Evolutionary conservation across 2,329 filamentous ascomycete genomes (phyloP).

Genomic region (Fusarium mexicanum): DNA sequence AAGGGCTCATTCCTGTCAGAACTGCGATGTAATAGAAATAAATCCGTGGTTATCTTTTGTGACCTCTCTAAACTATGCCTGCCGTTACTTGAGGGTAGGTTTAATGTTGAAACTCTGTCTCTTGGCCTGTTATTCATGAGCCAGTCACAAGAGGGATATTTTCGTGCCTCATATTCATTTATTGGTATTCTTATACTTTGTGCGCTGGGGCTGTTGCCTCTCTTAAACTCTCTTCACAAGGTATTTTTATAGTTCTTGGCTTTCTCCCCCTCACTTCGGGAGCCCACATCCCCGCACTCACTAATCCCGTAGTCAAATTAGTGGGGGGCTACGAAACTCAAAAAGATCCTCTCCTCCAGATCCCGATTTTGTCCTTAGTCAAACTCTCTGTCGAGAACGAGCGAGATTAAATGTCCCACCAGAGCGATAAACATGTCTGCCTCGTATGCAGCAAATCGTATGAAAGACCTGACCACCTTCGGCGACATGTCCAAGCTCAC

Average conservation of each 20-base stretch:
- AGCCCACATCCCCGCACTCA: background rate
- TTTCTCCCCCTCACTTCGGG: background rate
- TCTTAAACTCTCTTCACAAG: accelerated
- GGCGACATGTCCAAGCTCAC: background rate
- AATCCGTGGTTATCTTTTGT: too few species aligned
- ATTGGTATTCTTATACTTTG: background rate
- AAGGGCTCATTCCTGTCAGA: too few species aligned
- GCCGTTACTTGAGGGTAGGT: too few species aligned
- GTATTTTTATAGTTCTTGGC: background rate
- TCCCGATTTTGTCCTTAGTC: accelerated
- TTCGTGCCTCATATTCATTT: too few species aligned
- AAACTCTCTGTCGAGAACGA: accelerated
- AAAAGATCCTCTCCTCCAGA: background rate
- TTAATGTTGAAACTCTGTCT: too few species aligned
- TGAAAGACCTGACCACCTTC: background rate
- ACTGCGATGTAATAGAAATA: too few species aligned
- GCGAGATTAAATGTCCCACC: background rate
- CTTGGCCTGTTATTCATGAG: too few species aligned
- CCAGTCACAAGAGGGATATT: too few species aligned
- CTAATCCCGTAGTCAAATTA: background rate
- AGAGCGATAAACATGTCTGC: background rate
- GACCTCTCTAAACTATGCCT: too few species aligned
- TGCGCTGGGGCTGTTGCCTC: background rate
- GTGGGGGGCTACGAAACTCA: background rate
- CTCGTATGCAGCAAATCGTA: too few species aligned